Evolutionary conservation across 169 alveolate species (phyloP).

Genomic region (Eimeria acervulina): DNA sequence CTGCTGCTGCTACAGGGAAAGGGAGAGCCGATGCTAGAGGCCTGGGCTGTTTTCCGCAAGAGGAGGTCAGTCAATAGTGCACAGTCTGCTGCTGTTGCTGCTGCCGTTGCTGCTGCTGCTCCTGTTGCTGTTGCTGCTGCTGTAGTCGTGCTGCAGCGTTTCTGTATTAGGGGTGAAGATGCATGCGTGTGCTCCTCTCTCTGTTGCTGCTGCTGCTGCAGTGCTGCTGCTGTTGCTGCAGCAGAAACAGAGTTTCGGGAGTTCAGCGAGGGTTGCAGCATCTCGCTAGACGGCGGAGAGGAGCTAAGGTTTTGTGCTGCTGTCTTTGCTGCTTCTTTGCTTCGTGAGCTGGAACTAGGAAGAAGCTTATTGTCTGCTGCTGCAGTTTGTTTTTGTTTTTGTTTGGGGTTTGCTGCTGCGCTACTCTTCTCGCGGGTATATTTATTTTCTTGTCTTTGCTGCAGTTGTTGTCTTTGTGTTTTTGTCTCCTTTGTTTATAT

Average conservation of each 20-base stretch:
- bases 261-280: conserved; percentile 2
- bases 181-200: background rate
- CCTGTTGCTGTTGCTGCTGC: background rate
- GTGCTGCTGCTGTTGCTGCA: conserved; percentile 52
- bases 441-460: background rate
- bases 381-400: background rate
- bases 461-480: background rate
- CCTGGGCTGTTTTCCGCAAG: conserved; percentile 62
- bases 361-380: background rate
- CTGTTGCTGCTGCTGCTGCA: conserved; percentile 27
- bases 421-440: too few species aligned
- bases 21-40: conserved; percentile 60
- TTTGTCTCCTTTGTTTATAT: background rate
- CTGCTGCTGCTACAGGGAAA: conserved; percentile 31
- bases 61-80: background rate
- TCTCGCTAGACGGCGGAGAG: conserved; percentile 1
- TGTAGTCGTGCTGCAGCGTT: background rate
- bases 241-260: conserved; percentile 9
- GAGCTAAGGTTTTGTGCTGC: background rate
- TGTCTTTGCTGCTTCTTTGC: conserved; percentile 3
- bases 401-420: too few species aligned
- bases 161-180: background rate
- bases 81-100: background rate
- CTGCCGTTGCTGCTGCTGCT: conserved; percentile 21
- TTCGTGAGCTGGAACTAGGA: background rate